Base-by-base conservation (phyloP, 1,284 basidiomycete species). In the Apiotrichum domesticum region DNA sequence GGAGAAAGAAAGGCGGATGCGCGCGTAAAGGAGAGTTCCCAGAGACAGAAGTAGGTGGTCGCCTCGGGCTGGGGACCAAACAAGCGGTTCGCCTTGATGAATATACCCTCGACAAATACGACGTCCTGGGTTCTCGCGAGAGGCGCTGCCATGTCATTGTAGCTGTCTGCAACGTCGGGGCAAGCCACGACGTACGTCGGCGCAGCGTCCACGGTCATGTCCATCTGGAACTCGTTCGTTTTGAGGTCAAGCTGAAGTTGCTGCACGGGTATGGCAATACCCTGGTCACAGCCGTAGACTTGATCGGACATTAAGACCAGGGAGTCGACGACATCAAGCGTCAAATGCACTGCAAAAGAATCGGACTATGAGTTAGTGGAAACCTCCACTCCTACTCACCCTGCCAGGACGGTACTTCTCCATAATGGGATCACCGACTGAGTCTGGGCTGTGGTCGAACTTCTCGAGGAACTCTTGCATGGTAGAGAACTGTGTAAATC, bases 401-500 rank as follows among this genome's bases (percentile, higher is more conserved):
- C 84, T 84, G 9, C 82, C 85, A 34, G 84, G 81, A 9, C 90
- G 82, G 73, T 90, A 90, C 66, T 90, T 91, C 57, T 83, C 78
- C 45, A 83, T 78, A 2, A 93, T 80, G 1, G 89, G 89, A 73
- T 96, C 92, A 4, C 91, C 92, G 5, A 85, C 79, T 2, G 61
- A 65, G 29, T 83, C 80, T 5, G 81, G 74, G 4, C 81, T 82
- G 57, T 77, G 79, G 52, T 79, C 80, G 34, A 83, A 81, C 70
- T 85, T 87, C 54, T 85, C 83, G 52, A 91, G 78, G 69, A 89
- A 93, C 76, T 96, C 93, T 35, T 82, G 82, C 51, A 90, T 80
- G 0, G 90, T 94, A 6, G 85, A 85, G 68, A 92, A 96, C 65
- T 93, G 88, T 1, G 91, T 95, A 73, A 93, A 96, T 4, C 83